Evolutionary conservation across 768 basidiomycete species (phyloP).

Genomic region (Naganishia vishniacii): DNA sequence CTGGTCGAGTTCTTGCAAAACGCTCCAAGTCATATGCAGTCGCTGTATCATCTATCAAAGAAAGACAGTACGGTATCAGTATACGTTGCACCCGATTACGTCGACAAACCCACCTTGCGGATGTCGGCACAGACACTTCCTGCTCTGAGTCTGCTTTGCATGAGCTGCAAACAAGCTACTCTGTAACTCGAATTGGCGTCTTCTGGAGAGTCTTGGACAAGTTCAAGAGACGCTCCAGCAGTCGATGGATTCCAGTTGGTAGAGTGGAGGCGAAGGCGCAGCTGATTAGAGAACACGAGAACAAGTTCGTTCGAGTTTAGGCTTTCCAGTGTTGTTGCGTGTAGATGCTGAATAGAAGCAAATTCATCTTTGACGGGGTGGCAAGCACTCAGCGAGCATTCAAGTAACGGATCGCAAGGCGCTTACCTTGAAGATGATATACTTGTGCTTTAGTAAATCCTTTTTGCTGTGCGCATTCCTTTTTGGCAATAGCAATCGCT

Average conservation of each 20-base stretch:
- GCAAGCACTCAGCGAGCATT: neutral
- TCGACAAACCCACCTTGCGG: conserved; percentile 11
- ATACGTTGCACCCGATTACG: neutral
- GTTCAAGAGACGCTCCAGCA: neutral
- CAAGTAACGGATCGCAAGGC: neutral
- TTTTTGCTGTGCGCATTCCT: conserved; percentile 40
- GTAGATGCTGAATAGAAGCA: conserved; percentile 40
- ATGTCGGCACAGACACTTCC: neutral
- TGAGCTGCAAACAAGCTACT: conserved; percentile 33
- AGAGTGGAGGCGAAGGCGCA: conserved; percentile 16
- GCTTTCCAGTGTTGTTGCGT: conserved; percentile 37
- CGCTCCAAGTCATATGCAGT: conserved; percentile 36
- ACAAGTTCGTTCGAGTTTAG: conserved; percentile 14
- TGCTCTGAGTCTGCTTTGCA: conserved; percentile 29
- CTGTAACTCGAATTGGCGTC: conserved; percentile 23
- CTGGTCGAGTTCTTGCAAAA: conserved; percentile 34
- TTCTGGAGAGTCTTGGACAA: neutral
- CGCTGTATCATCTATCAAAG: conserved; percentile 35
- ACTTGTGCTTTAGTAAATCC: conserved; percentile 44
- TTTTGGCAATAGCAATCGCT: conserved; percentile 41
- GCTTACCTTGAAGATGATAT: conserved; percentile 43
- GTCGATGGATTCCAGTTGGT: conserved; percentile 5
- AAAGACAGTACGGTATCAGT: neutral
- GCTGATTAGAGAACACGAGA: conserved; percentile 15
- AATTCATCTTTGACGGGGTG: conserved; percentile 42